Evolutionary conservation across 805 yeast genomes (phyloP), one percentile per base, ranked within the genome.

Genomic region (Cyberlindnera mrakii): DNA sequence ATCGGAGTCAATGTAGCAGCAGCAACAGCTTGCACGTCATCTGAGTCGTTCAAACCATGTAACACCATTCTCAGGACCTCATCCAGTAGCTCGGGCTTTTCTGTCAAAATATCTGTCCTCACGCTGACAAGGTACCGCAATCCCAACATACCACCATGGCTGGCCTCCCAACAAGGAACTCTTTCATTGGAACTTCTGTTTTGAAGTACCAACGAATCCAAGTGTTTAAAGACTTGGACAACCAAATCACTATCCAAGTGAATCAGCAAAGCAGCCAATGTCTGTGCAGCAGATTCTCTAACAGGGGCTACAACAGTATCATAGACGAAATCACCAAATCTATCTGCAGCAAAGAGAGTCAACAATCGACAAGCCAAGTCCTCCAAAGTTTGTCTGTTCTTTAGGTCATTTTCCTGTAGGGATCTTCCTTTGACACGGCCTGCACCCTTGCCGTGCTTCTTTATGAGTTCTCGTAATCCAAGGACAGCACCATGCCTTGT

Each of bases 241-340:
- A 85, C 82, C 2, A 76, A 66, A 3, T 70, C 73, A 33, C 75
- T 62, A 45, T 67, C 65, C 39, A 93, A 64, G 62, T 88, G 93
- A n/a, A 84, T 67, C 36, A 93, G 66, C 33, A 91, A 65, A 1
- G 96, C 96, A 14, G 96, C 98, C 39, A 93, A 65, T 0, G 96
- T 80, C 64, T 93, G 99, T 0, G 96, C 97, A 25, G 91, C 88
- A 30, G 96, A 88, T 64, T 95, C 99, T 58, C 99, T 71, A 5
- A 93, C 98, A 1, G 99, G 99, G 0, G 98, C 98, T 32, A 93
- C 95, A 13, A 93, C 99, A 6, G 96, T 95, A 59, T 93, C 99
- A 35, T 95, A 83, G 29, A 93, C 96, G 62, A 86, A 93, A 67
- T 93, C 99, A 37, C 97, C 98, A 65, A 93, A 93, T 53, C 98